These are phyloP conservation scores for Talaromyces sp. DNA, from an alignment of 2,329 filamentous ascomycete species.

Conservation along the genomic window DNA sequence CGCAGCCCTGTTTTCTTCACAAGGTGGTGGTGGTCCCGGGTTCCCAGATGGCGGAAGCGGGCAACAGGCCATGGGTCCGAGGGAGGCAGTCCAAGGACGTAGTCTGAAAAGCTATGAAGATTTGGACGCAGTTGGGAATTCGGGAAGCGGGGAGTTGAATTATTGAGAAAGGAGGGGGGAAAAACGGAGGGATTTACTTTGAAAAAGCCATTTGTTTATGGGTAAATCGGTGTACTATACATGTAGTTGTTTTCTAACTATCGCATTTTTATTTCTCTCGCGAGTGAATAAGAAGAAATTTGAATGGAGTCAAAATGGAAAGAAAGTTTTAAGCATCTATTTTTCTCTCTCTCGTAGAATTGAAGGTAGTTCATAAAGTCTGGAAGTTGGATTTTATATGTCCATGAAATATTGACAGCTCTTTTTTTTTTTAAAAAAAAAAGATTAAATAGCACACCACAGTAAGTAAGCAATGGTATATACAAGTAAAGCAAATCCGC, in stretches of 20 bases:
- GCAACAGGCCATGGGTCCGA: conserved; percentile 70
- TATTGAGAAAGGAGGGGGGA: conserved; percentile 56
- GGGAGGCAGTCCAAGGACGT: conserved; percentile 86
- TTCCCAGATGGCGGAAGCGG: conserved; percentile 58
- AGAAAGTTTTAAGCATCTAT: not conserved
- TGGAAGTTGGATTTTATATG: not conserved
- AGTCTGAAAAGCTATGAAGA: conserved; percentile 98
- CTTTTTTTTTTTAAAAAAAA: too few relatives aligned
- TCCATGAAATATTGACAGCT: not conserved
- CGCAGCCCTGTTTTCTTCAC: conserved; percentile 15
- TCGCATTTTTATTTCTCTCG: conserved; percentile 34
- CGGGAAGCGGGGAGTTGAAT: conserved; percentile 79
- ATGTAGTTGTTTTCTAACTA: conserved; percentile 62
- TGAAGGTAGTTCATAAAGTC: not conserved
- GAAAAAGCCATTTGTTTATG: not conserved
- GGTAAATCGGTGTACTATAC: not conserved
- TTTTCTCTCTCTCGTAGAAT: not conserved
- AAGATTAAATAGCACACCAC: too few relatives aligned
- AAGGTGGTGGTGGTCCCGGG: conserved; percentile 27
- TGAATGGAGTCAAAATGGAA: not conserved
- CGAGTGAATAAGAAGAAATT: not conserved
- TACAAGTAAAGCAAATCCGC: not conserved
- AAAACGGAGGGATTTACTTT: not conserved
- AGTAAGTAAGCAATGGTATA: too few relatives aligned
- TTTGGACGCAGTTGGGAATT: conserved; percentile 75